Conservation (phyloP, 805 yeast species). For the Candida coleopterorum region DNA sequence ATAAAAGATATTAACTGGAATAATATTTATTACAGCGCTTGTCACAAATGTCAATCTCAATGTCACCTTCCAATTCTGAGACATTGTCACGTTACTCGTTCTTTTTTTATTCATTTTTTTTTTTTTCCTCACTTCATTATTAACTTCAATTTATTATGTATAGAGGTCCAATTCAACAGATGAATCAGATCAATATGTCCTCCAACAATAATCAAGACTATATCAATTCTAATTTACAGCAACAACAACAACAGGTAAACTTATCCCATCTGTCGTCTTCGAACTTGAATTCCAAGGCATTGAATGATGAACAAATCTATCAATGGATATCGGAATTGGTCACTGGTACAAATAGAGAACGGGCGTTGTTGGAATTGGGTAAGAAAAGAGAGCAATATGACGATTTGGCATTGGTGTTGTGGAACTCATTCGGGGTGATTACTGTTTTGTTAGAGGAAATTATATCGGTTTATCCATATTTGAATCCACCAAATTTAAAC, state of each 20-base stretch:
- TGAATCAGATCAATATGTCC: neutral
- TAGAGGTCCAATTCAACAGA: neutral
- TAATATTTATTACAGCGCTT: too few species aligned
- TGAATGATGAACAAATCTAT: constrained; percentile 72
- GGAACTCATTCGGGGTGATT: constrained; percentile 98
- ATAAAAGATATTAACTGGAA: too few species aligned
- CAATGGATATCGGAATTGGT: constrained; percentile 88
- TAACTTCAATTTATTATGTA: neutral
- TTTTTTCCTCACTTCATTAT: neutral
- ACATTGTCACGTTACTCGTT: neutral
- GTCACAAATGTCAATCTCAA: neutral
- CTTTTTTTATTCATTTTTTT: neutral
- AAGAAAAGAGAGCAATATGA: constrained; percentile 93
- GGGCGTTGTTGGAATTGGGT: constrained; percentile 87
- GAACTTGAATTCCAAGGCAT: constrained; percentile 19
- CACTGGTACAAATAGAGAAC: constrained; percentile 87
- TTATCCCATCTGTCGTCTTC: too few species aligned
- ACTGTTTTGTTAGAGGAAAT: constrained; percentile 86
- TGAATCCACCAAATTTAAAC: constrained; percentile 81
- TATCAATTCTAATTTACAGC: neutral
- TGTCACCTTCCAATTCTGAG: neutral
- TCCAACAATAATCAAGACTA: neutral
- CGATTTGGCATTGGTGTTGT: constrained; percentile 84
- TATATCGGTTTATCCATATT: constrained; percentile 80
- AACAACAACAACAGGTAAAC: neutral